Conservation (phyloP, 352 stramenopile species). For the Globisporangium acanthophoron region DNA sequence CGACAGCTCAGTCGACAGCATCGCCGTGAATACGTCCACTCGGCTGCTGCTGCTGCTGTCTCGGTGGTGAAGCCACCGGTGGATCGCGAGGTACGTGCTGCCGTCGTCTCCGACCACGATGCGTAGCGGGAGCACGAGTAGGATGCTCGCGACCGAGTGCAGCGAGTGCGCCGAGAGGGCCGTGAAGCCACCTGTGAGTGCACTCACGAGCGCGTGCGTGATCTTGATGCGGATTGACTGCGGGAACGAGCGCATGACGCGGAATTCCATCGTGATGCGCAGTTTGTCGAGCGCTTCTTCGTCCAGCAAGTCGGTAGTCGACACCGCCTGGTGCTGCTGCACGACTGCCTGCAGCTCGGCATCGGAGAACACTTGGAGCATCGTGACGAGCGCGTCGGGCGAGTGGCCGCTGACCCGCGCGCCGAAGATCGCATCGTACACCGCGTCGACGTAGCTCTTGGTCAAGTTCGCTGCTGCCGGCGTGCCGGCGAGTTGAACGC, state of each 20-base stretch:
- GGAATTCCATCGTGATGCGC: conserved; percentile 66
- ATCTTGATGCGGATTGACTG: conserved; percentile 51
- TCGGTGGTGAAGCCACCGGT: conserved; percentile 26
- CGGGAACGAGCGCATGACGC: conserved; percentile 73
- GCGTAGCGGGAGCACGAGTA: conserved; percentile 46
- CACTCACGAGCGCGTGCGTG: conserved; percentile 37
- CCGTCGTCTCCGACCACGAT: conserved; percentile 25
- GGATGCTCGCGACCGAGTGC: conserved; percentile 31
- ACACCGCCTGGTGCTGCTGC: neutral
- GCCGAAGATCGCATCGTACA: conserved; percentile 53
- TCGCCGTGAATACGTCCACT: neutral
- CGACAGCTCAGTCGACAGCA: conserved; percentile 16
- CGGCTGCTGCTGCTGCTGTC: neutral
- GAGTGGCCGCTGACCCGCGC: conserved; percentile 44
- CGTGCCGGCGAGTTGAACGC: neutral
- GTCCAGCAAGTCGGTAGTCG: conserved; percentile 19
- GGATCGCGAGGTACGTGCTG: conserved; percentile 20
- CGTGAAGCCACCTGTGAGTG: conserved; percentile 58
- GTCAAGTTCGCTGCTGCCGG: conserved; percentile 4
- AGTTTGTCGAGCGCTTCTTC: conserved; percentile 35
- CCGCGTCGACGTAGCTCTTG: conserved; percentile 23
- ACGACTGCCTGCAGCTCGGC: conserved; percentile 13
- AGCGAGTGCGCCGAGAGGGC: conserved; percentile 24
- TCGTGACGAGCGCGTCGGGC: conserved; percentile 62
- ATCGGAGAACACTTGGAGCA: conserved; percentile 56